A percentile compares a stretch with the other conserved stretches of the same genome.
Conservation (phyloP, 2,329 filamentous ascomycete species). For the Stagonosporopsis chrysanthemi region DNA sequence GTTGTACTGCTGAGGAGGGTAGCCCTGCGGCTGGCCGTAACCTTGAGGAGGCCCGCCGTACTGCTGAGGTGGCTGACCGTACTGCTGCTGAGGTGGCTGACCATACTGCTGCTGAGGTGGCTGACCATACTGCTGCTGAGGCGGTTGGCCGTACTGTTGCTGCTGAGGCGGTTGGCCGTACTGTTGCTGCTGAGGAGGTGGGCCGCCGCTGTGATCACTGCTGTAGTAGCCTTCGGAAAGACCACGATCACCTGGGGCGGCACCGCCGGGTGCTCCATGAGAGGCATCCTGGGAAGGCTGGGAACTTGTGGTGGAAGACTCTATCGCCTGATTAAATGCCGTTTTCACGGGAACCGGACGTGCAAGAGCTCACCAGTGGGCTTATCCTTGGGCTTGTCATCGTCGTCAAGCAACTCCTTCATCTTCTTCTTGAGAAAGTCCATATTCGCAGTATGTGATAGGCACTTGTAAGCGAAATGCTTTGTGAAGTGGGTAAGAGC, state of each 20-base stretch:
- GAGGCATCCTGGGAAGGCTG: conserved; percentile 20
- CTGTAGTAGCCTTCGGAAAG: conserved; percentile 31
- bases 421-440: conserved; percentile 58
- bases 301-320: conserved; percentile 2
- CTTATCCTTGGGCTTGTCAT: conserved; percentile 44
- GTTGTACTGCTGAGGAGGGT: conserved; percentile 37
- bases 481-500: neutral
- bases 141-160: conserved; percentile 28
- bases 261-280: conserved; percentile 24
- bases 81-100: conserved; percentile 28
- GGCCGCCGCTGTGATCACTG: conserved; percentile 24
- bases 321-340: neutral
- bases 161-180: conserved; percentile 30
- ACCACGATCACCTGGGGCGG: conserved; percentile 31
- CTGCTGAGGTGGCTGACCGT: conserved; percentile 29
- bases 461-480: conserved; percentile 1
- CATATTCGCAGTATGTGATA: conserved; percentile 37
- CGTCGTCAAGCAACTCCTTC: conserved; percentile 54
- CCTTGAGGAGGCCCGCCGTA: conserved; percentile 21
- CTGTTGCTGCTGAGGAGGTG: conserved; percentile 25
- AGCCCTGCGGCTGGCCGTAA: conserved; percentile 35
- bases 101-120: conserved; percentile 22
- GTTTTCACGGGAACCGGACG: neutral
- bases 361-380: conserved; percentile 19
- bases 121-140: conserved; percentile 23